Base-by-base conservation (phyloP, 805 yeast species). In the Kluyveromyces lactis region DNA sequence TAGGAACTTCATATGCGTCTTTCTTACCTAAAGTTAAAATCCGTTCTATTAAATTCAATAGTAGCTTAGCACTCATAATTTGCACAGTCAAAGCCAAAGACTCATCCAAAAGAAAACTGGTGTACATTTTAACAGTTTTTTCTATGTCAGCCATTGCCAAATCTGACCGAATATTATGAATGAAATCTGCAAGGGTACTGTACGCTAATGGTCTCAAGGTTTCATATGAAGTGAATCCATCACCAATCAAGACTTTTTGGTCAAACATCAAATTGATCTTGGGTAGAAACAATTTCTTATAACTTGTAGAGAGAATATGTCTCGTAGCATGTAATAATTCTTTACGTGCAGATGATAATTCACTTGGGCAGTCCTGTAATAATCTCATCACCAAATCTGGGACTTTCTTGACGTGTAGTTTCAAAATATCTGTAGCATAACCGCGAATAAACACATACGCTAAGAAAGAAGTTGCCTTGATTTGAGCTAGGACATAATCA, bases 321-420 rank as follows among this genome's bases (percentile, higher is more conserved):
- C 97, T 72, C 3, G 95, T 85, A 0, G 97, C 96, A 47, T 92
- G 97, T 24, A 92, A 66, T 31, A 92, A 64, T 60, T 92, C 99
- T 58, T 89, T 87, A 53, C 97, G 72, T 0, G 96, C 95, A 3
- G 87, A 79, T 4, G 95, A 83, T 36, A 86, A 67, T 55, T 90
- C 97, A 13, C 92, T 79, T 2, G 98, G 98, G 58, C 97, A 92
- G 58, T 94, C 97, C 60, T 89, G 95, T 29, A 92, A 64, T 29
- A 92, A 64, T 47, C 97, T 69, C 40, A 89, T 73, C 29, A 92
- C 84, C 40, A 89, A 73, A 44, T 85, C 95, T 0, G 99, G 98
- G 7, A 92, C 86, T 29, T 75, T 71, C 4, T 66, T 66, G 27
- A 78, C 74, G 48, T 77, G 74, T 29, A 62, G 62, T 43, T 70